Base-by-base conservation (phyloP, 768 basidiomycete genomes). In the Terana coerulea region DNA sequence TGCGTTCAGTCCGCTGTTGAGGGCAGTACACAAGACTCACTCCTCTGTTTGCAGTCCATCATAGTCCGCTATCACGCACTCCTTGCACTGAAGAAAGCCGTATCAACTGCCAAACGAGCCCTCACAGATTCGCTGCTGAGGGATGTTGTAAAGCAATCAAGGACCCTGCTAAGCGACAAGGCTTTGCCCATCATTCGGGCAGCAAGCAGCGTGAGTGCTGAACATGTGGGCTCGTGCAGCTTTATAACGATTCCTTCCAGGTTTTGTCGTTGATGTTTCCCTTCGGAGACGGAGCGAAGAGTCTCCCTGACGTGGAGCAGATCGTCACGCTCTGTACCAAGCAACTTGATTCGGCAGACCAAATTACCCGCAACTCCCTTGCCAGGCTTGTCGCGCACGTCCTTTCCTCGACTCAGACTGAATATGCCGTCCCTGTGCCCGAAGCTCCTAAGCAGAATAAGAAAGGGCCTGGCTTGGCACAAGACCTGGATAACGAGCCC, bases 131-230 rank as follows among this genome's bases (percentile, higher is more conserved):
- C 83, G 4, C 72, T 81, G 2, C 67, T 77, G 48, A 93, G 81
- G 63, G 97, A 99, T 60, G 78, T 95, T 40, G 61, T 90, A 47
- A 98, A 95, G 68, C 84, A 89, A 56, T 84, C 88, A 73, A 84
- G 79, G 60, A 75, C 77, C 31, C 82, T 80, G 1, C 70, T 98
- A 1, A 75, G 75, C 0, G 95, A 98, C 67, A 94, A 91, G 69
- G 83, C 86, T 6, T 71, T 92, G 3, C 80, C 91, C 5, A 79
- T 98, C 15, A 91, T 97, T 63, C 82, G 95, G 21, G 91, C 82
- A 2, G 85, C 86, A 7, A 79, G 91, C 22, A 83, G 89, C 59
- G 93, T 91, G 59, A 51, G 71, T 57, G 10, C 26, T 43, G n/a
- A 24, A n/a, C 22, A 14, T 30, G 29, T 17, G 30, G 34, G 28